Evolutionary conservation across 208 protist genomes (phyloP).

Genomic region (Leishmania major): DNA sequence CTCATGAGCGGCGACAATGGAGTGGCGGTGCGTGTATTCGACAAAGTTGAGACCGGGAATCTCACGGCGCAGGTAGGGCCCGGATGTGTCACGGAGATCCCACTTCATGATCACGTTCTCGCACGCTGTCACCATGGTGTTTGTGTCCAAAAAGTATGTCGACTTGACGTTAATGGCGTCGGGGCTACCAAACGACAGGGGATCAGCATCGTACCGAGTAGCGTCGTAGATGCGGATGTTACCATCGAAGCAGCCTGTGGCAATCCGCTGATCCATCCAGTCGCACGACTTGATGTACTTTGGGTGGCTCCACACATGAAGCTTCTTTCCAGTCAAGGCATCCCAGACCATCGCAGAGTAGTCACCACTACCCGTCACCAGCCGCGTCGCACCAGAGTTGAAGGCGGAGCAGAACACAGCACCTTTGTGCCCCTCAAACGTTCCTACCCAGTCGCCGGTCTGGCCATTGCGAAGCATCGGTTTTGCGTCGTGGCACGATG

Average conservation of each 20-base stretch:
- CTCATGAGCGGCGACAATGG: conserved; percentile 82
- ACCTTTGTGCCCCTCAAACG: conserved; percentile 96
- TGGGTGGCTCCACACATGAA: conserved; percentile 91
- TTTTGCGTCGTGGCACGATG: conserved; percentile 91
- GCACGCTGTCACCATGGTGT: conserved; percentile 85
- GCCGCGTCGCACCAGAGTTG: conserved; percentile 79
- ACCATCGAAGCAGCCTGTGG: conserved; percentile 92
- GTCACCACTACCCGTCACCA: conserved; percentile 94
- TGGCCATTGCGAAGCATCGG: conserved; percentile 95
- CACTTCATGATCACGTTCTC: conserved; percentile 90
- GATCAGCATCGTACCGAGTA: conserved; percentile 74
- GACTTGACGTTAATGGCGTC: conserved; percentile 80
- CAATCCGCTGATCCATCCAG: conserved; percentile 86
- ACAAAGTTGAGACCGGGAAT: conserved; percentile 88
- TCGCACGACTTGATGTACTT: conserved; percentile 96
- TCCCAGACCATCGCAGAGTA: conserved; percentile 95
- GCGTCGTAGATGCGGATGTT: conserved; percentile 93
- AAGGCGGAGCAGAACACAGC: conserved; percentile 94
- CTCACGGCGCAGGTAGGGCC: conserved; percentile 78
- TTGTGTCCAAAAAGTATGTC: conserved; percentile 85
- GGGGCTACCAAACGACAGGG: conserved; percentile 65
- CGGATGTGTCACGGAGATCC: conserved; percentile 88
- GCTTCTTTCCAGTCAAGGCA: conserved; percentile 87
- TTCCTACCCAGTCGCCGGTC: conserved; percentile 96
- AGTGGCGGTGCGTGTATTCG: conserved; percentile 87